These are phyloP conservation scores for Suillus lakei DNA, from an alignment of 768 basidiomycete genomes.

Conservation along the genomic window DNA sequence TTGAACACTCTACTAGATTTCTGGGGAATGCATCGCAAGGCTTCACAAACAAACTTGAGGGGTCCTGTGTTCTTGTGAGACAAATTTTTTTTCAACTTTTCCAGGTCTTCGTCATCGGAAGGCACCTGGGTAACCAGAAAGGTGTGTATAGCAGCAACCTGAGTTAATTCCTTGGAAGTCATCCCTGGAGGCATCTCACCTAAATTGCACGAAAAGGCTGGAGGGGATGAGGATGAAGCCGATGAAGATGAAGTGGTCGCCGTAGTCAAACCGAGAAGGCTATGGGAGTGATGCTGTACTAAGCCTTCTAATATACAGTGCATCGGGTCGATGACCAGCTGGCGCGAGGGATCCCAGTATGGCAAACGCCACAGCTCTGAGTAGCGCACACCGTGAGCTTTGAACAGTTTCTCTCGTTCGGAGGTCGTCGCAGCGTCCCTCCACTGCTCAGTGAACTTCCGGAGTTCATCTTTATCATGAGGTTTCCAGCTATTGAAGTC, in stretches of 20 bases:
- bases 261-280: background rate
- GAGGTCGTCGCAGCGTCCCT: slow-evolving; percentile 6
- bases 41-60: background rate
- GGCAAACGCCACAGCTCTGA: slow-evolving; percentile 21
- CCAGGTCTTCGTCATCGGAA: background rate
- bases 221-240: background rate
- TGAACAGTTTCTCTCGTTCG: slow-evolving; percentile 12
- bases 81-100: background rate
- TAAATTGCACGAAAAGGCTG: background rate
- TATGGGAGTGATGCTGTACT: background rate
- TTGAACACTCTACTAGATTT: background rate
- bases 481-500: slow-evolving; percentile 19
- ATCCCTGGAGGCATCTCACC: background rate
- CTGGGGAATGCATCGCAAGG: background rate
- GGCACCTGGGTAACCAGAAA: background rate
- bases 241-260: background rate
- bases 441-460: slow-evolving; percentile 14
- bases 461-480: slow-evolving; percentile 14
- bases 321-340: slow-evolving; percentile 24
- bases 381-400: slow-evolving; percentile 18
- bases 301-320: slow-evolving; percentile 12
- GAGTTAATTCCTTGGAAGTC: background rate
- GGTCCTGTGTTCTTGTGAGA: background rate
- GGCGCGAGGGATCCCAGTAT: slow-evolving; percentile 22
- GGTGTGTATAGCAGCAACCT: background rate